These are phyloP conservation scores for Globisporangium orthogonon DNA, from an alignment of 352 stramenopile species.

Conservation along the genomic window DNA sequence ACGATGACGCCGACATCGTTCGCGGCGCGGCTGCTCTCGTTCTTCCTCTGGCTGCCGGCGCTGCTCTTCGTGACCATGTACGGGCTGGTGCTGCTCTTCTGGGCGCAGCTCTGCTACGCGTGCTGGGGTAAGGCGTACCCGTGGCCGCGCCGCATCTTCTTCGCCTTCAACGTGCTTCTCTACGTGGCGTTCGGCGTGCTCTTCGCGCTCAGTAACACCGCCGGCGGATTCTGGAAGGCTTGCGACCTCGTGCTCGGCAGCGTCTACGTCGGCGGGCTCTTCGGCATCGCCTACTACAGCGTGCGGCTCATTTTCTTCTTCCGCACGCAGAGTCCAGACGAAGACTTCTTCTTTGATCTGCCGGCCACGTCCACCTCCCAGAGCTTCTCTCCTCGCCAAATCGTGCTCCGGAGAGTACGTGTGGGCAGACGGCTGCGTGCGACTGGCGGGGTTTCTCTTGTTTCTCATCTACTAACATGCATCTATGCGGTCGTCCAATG, in stretches of 20 bases:
- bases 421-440: too few species aligned
- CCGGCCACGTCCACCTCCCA: constrained; percentile 20
- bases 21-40: constrained; percentile 37
- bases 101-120: constrained; percentile 79
- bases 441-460: background rate
- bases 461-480: background rate
- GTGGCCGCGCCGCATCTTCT: constrained; percentile 70
- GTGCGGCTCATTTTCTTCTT: constrained; percentile 78
- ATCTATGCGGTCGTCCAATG: background rate
- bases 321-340: constrained; percentile 56
- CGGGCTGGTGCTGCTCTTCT: constrained; percentile 79
- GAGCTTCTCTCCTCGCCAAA: constrained; percentile 39
- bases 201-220: constrained; percentile 34
- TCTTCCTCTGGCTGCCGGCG: constrained; percentile 72
- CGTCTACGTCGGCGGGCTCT: constrained; percentile 58
- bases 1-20: constrained; percentile 33
- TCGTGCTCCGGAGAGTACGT: constrained; percentile 58
- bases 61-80: constrained; percentile 87
- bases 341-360: constrained; percentile 84
- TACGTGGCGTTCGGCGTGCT: constrained; percentile 54
- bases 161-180: constrained; percentile 68
- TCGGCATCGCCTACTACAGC: constrained; percentile 77
- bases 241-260: constrained; percentile 61
- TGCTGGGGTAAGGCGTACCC: constrained; percentile 71
- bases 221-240: constrained; percentile 50